Base-by-base conservation (phyloP, 2,329 filamentous ascomycete species). In the Apiospora kogelbergensis region DNA sequence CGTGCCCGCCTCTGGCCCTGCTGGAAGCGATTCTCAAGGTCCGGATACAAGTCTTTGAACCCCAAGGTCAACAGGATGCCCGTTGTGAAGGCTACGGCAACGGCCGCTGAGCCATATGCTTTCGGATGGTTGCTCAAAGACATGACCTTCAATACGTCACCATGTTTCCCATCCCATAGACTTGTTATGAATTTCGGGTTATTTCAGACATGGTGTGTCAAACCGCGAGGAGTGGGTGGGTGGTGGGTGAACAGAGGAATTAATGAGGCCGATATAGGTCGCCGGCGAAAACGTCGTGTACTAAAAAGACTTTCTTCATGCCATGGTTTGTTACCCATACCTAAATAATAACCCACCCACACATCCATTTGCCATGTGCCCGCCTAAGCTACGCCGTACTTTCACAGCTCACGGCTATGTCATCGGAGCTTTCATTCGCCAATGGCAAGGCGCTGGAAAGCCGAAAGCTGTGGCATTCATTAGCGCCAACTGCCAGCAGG, bases 31-130 rank as follows among this genome's bases (percentile, higher is more conserved):
- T 84, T 81, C 78, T 94, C 90, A 63, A 94, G 84, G 73, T 93
- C 91, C 1, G 92, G 90, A 75, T 94, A 95, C 45, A 95, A 80
- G 77, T 95, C 92, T 80, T 94, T 94, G 82, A 93, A 90, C 69
- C 91, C 91, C 2, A 96, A 81, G 0, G 93, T 94, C 68, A 95
- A 80, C 66, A 94, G 82, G 67, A 94, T 86, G 57, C 95, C 94
- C 11, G 93, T 86, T n/a, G 91, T 79, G 75, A 98, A 97, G 76
- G 93, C 92, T 24, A 90, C 82, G 68, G 89, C 85, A 53, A 94
- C 79, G 71, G 91, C 93, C 37, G 90, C 88, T 3, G 86, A 86
- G 79, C 89, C 87, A 76, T 90, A 91, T 71, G 84, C 86, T 76
- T 85, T 86, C 33, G 88, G 87, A 72, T 91, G 88, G 73, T 89